phyloP scores from a whole-genome alignment of 805 yeast genomes.

The Candida schatavii region DNA sequence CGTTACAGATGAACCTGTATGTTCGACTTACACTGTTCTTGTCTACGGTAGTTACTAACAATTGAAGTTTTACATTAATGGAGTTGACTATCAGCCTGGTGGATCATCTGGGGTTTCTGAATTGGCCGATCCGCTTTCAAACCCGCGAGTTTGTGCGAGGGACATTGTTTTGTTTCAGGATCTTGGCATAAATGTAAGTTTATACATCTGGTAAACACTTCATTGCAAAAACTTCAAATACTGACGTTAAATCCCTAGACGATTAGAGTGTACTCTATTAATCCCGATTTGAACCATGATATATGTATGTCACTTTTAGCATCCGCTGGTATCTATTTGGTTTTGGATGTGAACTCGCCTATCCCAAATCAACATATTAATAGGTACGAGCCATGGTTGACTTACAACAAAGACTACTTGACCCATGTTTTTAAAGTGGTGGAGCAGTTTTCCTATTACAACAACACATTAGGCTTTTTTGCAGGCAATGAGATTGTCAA shows the following conservation, averaged over 20 bases:
- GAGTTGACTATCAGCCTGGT: conserved; percentile 95
- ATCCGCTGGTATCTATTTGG: conserved; percentile 86
- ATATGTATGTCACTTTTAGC: conserved; percentile 90
- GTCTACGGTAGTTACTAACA: conserved; percentile 11
- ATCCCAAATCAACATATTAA: conserved; percentile 73
- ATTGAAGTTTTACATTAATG: conserved; percentile 67
- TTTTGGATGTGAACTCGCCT: conserved; percentile 91
- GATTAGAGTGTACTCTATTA: conserved; percentile 81
- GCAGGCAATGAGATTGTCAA: conserved; percentile 92
- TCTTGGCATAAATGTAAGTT: conserved; percentile 66
- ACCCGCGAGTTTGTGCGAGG: conserved; percentile 69
- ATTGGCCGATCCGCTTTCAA: conserved; percentile 70
- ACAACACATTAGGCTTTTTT: conserved; percentile 86
- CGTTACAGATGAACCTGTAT: conserved; percentile 67
- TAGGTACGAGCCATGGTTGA: conserved; percentile 91
- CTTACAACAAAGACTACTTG: conserved; percentile 69
- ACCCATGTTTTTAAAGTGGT: conserved; percentile 76
- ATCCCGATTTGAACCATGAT: conserved; percentile 80
- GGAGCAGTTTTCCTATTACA: conserved; percentile 77
- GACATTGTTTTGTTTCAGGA: conserved; percentile 80
- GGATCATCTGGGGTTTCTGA: conserved; percentile 76
- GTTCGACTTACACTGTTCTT: conserved; percentile 12
- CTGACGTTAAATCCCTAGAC: too few species aligned
- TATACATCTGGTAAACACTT: neutral
- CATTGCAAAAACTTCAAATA: conserved; percentile 5